Percentiles rank a stretch among this genome's conserved stretches.
Conservation (phyloP, 2,329 filamentous ascomycete species). For the Aschersonia sp. region DNA sequence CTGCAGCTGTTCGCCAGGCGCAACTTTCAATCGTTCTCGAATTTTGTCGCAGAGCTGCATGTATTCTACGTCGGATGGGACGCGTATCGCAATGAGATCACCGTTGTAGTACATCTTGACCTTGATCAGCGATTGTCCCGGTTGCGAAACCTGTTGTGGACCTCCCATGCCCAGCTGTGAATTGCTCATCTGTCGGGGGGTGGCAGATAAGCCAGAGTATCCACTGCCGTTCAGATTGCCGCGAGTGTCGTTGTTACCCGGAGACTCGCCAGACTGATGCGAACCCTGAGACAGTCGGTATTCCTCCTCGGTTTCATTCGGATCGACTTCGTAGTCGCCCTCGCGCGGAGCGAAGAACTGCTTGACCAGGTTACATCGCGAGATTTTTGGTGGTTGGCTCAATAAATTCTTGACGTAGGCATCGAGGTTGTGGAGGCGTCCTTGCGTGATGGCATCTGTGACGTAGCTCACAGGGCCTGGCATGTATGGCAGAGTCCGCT, state of each 20-base stretch:
- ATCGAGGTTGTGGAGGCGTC: constrained; percentile 80
- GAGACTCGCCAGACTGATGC: constrained; percentile 51
- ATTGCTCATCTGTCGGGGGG: constrained; percentile 27
- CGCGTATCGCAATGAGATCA: constrained; percentile 81
- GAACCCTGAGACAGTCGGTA: constrained; percentile 62
- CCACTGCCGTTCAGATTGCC: constrained; percentile 45
- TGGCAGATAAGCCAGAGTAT: constrained; percentile 38
- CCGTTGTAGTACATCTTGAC: constrained; percentile 91
- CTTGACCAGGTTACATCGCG: constrained; percentile 68
- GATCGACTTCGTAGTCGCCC: constrained; percentile 87
- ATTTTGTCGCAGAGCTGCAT: constrained; percentile 72
- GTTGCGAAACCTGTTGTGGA: constrained; percentile 13
- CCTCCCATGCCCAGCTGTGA: constrained; percentile 19
- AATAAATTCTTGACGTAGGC: constrained; percentile 91
- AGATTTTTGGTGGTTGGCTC: constrained; percentile 69
- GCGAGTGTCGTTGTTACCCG: constrained; percentile 42
- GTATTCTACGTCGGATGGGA: constrained; percentile 67
- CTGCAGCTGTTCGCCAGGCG: constrained; percentile 51
- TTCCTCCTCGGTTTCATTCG: constrained; percentile 56
- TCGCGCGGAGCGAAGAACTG: constrained; percentile 82
- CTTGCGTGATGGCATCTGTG: constrained; percentile 93
- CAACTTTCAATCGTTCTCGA: constrained; percentile 66
- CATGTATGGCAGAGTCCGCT: constrained; percentile 88
- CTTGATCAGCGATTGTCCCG: constrained; percentile 49
- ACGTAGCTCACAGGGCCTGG: constrained; percentile 95